Conservation (phyloP, 1,284 basidiomycete species). For the Tylopilus orsonianus region DNA sequence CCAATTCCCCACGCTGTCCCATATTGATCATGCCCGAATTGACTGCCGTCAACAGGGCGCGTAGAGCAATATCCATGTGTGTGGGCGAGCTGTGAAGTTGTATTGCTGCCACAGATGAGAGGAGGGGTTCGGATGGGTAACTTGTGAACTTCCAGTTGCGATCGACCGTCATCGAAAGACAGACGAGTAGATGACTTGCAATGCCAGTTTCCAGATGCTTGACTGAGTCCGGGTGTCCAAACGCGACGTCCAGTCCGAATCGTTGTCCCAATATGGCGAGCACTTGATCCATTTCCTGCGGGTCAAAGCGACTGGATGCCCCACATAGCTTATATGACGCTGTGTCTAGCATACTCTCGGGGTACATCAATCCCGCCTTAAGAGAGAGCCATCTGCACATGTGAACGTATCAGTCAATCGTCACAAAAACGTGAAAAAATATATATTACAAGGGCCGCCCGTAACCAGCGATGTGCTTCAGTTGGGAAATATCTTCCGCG, state of each 20-base stretch:
- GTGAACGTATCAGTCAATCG: background rate
- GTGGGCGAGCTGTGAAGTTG: background rate
- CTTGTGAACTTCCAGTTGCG: background rate
- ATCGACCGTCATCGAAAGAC: background rate
- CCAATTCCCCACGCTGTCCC: background rate
- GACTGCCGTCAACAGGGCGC: background rate
- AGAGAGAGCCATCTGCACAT: constrained; percentile 2
- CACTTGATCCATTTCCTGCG: background rate
- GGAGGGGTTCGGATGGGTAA: background rate
- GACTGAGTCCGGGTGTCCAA: background rate
- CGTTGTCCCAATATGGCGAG: background rate
- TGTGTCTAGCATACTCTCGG: background rate
- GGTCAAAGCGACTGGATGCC: background rate
- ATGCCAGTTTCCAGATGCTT: background rate
- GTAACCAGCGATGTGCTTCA: constrained; percentile 2
- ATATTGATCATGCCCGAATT: background rate
- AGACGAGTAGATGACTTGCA: background rate
- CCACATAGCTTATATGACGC: constrained; percentile 4
- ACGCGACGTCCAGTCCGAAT: background rate
- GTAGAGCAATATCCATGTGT: background rate
- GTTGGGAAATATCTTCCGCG: background rate
- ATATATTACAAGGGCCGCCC: constrained; percentile 3
- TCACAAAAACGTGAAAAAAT: background rate
- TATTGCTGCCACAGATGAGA: background rate
- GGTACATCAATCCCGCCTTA: background rate